phyloP scores from a whole-genome alignment of 306 rosid genomes.

The Medicago lupulina region DNA sequence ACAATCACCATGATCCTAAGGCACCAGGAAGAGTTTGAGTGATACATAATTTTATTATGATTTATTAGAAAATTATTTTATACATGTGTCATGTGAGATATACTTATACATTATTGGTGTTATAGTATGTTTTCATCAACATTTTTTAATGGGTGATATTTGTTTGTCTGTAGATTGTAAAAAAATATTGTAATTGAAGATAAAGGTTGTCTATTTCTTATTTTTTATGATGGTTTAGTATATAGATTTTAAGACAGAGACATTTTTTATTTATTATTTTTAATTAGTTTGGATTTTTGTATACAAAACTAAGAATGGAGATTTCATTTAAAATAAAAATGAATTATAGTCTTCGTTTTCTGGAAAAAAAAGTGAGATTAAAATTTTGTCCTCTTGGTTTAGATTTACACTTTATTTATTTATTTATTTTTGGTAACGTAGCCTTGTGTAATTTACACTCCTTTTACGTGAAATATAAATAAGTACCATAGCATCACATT shows the following conservation, averaged over 20 bases:
- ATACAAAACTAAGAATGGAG: too few species aligned
- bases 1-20: conserved; percentile 61
- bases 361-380: too few species aligned
- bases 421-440: too few species aligned
- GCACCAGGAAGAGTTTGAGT: conserved; percentile 50
- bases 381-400: too few species aligned
- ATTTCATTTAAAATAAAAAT: too few species aligned
- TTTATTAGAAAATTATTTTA: not conserved
- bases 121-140: conserved; percentile 2
- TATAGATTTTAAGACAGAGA: not conserved
- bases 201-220: not conserved
- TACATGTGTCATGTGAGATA: conserved; percentile 6
- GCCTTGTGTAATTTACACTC: too few species aligned
- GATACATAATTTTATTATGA: not conserved
- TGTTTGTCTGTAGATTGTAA: not conserved
- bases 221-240: not conserved
- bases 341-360: too few species aligned
- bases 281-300: too few species aligned
- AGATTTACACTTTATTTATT: too few species aligned
- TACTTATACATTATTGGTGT: not conserved
- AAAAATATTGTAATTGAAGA: not conserved
- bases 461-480: too few species aligned
- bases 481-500: too few species aligned
- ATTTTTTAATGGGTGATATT: not conserved
- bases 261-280: too few species aligned